Evolutionary conservation across 176 grass and related monocot species (phyloP).

Genomic region (Aechmea fasciata): DNA sequence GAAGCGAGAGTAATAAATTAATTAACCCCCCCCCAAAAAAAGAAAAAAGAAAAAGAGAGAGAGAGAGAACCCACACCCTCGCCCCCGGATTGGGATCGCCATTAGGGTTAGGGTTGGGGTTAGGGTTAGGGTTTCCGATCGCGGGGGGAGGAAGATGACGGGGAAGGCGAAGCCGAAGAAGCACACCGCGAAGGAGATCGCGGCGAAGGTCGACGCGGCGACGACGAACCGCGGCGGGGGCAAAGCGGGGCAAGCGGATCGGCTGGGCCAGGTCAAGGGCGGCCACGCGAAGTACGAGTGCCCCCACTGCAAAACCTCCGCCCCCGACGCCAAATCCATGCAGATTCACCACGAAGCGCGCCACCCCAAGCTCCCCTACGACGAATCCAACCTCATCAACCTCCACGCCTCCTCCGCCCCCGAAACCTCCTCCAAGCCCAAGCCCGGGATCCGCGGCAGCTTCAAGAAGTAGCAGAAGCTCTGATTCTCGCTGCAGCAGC

Average conservation of each 20-base stretch:
- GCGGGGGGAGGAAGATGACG: constrained; percentile 43
- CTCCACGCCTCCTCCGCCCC: constrained; percentile 37
- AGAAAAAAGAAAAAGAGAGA: no score
- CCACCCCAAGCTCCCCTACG: constrained; percentile 89
- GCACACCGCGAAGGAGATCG: constrained; percentile 99
- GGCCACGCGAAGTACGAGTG: constrained; percentile 94
- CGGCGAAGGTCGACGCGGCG: constrained; percentile 80
- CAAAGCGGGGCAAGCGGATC: constrained; percentile 64
- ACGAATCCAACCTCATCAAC: constrained; percentile 63
- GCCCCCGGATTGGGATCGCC: no score
- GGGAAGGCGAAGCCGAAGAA: constrained; percentile 99
- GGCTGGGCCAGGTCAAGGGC: constrained; percentile 70
- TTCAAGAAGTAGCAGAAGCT: constrained; percentile 51
- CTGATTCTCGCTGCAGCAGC: no score
- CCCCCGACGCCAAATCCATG: constrained; percentile 88
- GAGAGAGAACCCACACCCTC: no score
- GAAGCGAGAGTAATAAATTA: no score
- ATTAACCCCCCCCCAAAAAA: no score
- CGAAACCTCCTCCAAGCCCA: constrained; percentile 28
- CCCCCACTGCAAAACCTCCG: constrained; percentile 62
- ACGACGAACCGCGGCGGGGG: constrained; percentile 88
- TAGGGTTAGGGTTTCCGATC: not conserved
- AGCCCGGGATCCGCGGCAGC: constrained; percentile 75
- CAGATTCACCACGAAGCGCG: constrained; percentile 96
- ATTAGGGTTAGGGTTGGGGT: not conserved